Conservation (phyloP, 2,329 filamentous ascomycete species). For the Pseudonectria buxi region DNA sequence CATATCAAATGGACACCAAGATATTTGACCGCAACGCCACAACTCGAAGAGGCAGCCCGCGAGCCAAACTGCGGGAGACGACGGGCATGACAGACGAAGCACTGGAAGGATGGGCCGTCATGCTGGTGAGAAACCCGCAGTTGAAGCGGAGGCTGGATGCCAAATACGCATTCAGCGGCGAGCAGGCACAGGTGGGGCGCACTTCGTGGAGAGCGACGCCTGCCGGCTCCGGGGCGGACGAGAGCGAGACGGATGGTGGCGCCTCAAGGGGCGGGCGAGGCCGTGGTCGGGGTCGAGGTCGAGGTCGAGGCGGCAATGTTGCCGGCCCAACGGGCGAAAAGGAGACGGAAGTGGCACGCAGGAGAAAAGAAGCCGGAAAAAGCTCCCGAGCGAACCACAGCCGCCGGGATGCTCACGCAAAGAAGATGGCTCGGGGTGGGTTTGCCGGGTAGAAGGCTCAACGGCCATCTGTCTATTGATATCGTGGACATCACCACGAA, state of each 20-base stretch:
- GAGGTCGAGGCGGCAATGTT: slow-evolving; percentile 51
- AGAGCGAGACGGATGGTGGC: slow-evolving; percentile 42
- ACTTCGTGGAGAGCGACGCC: slow-evolving; percentile 58
- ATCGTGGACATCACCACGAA: no score
- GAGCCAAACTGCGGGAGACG: slow-evolving; percentile 60
- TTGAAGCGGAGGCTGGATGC: slow-evolving; percentile 63
- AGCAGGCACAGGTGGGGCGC: slow-evolving; percentile 57
- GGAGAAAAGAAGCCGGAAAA: slow-evolving; percentile 77
- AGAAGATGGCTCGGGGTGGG: slow-evolving; percentile 54
- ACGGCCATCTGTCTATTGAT: slow-evolving; percentile 15
- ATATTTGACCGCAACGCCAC: slow-evolving; percentile 66
- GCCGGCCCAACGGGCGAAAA: slow-evolving; percentile 61
- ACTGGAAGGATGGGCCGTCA: slow-evolving; percentile 89
- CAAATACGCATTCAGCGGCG: slow-evolving; percentile 60
- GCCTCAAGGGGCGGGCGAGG: slow-evolving; percentile 41
- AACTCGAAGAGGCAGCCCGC: slow-evolving; percentile 57
- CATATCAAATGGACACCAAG: slow-evolving; percentile 58
- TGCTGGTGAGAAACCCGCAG: slow-evolving; percentile 68
- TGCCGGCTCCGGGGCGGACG: slow-evolving; percentile 50
- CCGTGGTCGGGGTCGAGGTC: slow-evolving; percentile 41
- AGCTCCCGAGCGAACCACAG: slow-evolving; percentile 80
- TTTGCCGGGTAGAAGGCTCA: slow-evolving; percentile 26
- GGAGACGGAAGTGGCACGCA: slow-evolving; percentile 63
- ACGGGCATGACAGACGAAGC: slow-evolving; percentile 90
- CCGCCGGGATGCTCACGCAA: slow-evolving; percentile 62